Evolutionary conservation across 768 basidiomycete genomes (phyloP), one percentile per base, ranked within the genome.

Genomic region (Kwoniella botswanensis): DNA sequence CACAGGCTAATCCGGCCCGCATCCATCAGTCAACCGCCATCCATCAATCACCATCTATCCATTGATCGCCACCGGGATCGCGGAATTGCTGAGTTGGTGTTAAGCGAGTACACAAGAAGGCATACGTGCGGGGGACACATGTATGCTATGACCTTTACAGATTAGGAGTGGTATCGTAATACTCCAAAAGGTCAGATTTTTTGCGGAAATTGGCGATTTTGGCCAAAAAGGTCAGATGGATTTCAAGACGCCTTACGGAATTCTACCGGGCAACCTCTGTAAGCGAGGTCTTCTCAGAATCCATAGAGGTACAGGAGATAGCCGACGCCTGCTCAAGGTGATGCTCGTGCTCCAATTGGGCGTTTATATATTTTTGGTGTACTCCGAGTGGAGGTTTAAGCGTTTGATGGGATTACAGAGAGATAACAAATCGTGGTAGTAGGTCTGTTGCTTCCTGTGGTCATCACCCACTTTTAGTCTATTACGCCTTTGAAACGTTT

Each of bases 171-270:
- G 58, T 35, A 15, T 13, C 44, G 60, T 46, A 46, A 46, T 46
- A 12, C 44, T 46, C 44, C 26, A 62, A 62, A 62, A 62, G 60
- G 60, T 62, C 60, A 62, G 29, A 62, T 62, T 43, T 62, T 43
- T 3, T 21, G 60, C 6, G 43, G 6, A 12, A 10, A 35, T 35
- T 58, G 22, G 24, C 17, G 57, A 58, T 26, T 26, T 29, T 58
- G 57, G 29, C 35, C 35, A 26, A 61, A 61, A 61, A 61, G 59
- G 59, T 61, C 59, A 61, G 59, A 61, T 43, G 46, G 22, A 22
- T 63, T 53, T 21, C 18, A 41, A 35, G 22, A 26, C 43, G 24
- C 18, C 13, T 44, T 50, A 62, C 41, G 61, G 29, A 43, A 22
- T 56, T 56, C 55, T 29, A 21, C 55, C 55, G 22, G 22, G 12